Percentiles rank a stretch among this genome's conserved stretches.
Conservation (phyloP, 2,329 filamentous ascomycete genomes). For the Beauveria medogensis region DNA sequence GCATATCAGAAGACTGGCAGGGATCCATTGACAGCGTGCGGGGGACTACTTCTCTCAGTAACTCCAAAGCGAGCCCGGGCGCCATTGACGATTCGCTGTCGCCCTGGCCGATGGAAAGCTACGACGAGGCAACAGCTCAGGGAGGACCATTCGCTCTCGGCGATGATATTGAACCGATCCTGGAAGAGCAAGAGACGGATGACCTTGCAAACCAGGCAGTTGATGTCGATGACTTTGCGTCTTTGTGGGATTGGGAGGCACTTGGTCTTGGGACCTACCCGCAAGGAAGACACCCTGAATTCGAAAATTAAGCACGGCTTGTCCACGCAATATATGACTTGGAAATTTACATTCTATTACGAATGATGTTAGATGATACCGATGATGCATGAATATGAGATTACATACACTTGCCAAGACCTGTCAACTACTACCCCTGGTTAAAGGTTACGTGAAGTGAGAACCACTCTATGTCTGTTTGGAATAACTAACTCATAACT, state of each 20-base stretch:
- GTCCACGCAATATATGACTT: neutral
- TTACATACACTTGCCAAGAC: neutral
- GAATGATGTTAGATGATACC: neutral
- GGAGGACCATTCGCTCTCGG: neutral
- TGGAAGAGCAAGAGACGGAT: neutral
- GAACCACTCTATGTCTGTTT: neutral
- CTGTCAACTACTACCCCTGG: neutral
- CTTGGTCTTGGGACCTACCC: neutral
- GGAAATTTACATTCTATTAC: too few species aligned
- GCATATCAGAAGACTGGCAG: constrained; percentile 3
- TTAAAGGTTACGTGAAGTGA: neutral
- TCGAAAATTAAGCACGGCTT: neutral
- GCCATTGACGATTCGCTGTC: constrained; percentile 6
- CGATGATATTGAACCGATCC: neutral
- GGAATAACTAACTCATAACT: neutral
- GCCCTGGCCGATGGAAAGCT: neutral
- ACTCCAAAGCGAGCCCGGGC: neutral
- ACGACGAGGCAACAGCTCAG: neutral
- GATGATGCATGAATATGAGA: neutral
- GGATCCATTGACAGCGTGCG: neutral
- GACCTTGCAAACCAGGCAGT: neutral
- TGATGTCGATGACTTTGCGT: constrained; percentile 1
- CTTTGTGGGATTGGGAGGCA: constrained; percentile 9
- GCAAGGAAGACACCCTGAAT: neutral
- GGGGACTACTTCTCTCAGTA: neutral